These are phyloP conservation scores for Tephrocybe rancida DNA, from an alignment of 768 basidiomycete genomes.

Conservation along the genomic window DNA sequence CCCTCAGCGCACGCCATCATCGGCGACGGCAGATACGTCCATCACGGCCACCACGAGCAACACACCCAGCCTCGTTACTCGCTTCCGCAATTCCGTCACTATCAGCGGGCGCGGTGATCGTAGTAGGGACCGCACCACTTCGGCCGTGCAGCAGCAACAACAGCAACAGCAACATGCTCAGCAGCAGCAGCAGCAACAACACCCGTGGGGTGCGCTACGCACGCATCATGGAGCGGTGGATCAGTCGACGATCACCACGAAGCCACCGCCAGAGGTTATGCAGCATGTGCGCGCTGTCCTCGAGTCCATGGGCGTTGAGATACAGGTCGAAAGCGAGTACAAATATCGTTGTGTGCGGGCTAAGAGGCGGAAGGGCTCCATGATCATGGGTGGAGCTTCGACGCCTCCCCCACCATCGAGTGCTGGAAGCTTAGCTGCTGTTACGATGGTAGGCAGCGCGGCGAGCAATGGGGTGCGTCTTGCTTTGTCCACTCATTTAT, in stretches of 20 bases:
- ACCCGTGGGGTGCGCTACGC: conserved; percentile 55
- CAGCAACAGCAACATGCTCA: conserved; percentile 6
- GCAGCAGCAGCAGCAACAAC: conserved; percentile 22
- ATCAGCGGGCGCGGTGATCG: conserved; percentile 33
- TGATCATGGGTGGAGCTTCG: conserved; percentile 42
- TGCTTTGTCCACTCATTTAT: conserved; percentile 13
- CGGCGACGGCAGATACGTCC: conserved; percentile 41
- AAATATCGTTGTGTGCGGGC: conserved; percentile 84
- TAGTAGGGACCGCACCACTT: conserved; percentile 24
- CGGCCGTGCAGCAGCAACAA: conserved; percentile 23
- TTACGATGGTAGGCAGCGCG: conserved; percentile 79
- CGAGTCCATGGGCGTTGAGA: conserved; percentile 87
- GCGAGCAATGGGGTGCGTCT: conserved; percentile 83
- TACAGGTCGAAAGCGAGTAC: conserved; percentile 87
- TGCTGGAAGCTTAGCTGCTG: conserved; percentile 57
- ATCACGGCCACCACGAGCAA: conserved; percentile 21
- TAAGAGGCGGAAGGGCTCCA: conserved; percentile 66
- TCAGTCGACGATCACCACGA: conserved; percentile 83
- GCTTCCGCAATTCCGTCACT: conserved; percentile 54
- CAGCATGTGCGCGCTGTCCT: conserved; percentile 80
- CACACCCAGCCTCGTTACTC: conserved; percentile 46
- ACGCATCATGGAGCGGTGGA: conserved; percentile 94
- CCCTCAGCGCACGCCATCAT: conserved; percentile 46
- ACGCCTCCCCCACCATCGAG: conserved; percentile 11
- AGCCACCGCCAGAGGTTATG: conserved; percentile 86